Base-by-base conservation (phyloP, 495 filamentous ascomycete species). In the Bryoglossum gracile region DNA sequence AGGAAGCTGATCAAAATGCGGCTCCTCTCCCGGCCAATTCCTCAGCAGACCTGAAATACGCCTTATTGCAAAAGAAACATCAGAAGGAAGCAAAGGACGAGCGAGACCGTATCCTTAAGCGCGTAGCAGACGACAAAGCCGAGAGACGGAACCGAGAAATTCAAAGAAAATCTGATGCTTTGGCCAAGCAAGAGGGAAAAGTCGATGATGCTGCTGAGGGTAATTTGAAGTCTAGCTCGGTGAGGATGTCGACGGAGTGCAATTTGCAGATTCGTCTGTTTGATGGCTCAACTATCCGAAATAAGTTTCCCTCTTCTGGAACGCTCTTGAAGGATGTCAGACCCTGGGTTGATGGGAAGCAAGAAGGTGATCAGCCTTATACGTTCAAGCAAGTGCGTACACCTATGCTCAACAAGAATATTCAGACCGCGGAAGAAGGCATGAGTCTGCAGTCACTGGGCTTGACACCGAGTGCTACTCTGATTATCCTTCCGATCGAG, bases 371-470 rank as follows among this genome's bases (percentile, higher is more conserved):
- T 22, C 9, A 53, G 40, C 83, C 85, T 2, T 97, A 89, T 62
- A 84, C 77, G 24, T 88, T 97, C 65, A 89, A 89, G 57, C 80
- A 91, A 26, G 81, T 96, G 24, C 70, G 92, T 1, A 80, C 86
- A 0, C 92, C 91, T 1, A 66, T 77, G 10, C 88, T 87, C 2
- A 92, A 82, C 58, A 79, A 75, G 42, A 77, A 75, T 5, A 75
- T 97, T 42, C 77, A 80, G 33, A 71, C 82, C 5, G 67, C 76
- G 1, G 89, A 96, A 33, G 92, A 96, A 60, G 74, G 74, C 24
- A 69, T 80, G 34, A 71, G 74, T 0, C 72, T 95, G 0, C 62
- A 67, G 10, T 77, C 82, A 1, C 68, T 95, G 11, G 83, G 78
- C 8, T 70, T 95, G 1, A 71, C 76, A 4, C 88, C 91, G 0